phyloP scores from a whole-genome alignment of 495 filamentous ascomycete species.

The Penicillium roqueforti region DNA sequence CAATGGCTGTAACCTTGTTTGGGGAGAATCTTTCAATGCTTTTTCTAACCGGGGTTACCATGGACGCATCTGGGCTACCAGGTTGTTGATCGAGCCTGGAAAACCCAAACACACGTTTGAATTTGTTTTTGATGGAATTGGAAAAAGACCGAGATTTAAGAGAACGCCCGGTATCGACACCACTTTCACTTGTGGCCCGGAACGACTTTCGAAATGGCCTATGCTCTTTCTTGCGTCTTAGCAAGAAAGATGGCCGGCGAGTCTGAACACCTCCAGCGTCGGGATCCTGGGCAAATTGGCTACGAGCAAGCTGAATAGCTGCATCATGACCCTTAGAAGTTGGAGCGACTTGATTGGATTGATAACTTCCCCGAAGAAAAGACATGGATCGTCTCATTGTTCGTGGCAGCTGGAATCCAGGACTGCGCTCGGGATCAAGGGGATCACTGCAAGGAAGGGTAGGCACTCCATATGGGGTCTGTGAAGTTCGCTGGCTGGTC shows the following conservation, averaged over 20 bases:
- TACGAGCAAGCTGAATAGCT: conserved; percentile 46
- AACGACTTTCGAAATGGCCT: conserved; percentile 59
- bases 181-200: conserved; percentile 45
- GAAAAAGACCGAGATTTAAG: conserved; percentile 59
- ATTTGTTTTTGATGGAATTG: conserved; percentile 53
- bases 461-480: conserved; percentile 20
- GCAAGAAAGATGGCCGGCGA: conserved; percentile 48
- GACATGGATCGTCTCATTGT: conserved; percentile 57
- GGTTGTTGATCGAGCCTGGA: conserved; percentile 36
- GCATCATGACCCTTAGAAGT: conserved; percentile 42
- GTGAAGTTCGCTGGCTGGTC: conserved; percentile 42
- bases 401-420: conserved; percentile 22
- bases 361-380: conserved; percentile 50
- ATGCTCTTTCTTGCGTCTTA: conserved; percentile 42
- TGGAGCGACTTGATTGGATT: conserved; percentile 18
- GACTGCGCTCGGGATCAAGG: conserved; percentile 18
- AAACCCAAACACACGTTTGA: conserved; percentile 56
- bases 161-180: conserved; percentile 37
- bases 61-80: neutral
- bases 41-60: neutral
- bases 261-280: conserved; percentile 30
- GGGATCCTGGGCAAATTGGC: conserved; percentile 41
- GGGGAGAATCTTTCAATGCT: neutral
- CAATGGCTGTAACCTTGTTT: neutral
- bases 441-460: conserved; percentile 11